Base-by-base conservation (phyloP, 208 protist genomes). In the Naegleria fowleri region DNA sequence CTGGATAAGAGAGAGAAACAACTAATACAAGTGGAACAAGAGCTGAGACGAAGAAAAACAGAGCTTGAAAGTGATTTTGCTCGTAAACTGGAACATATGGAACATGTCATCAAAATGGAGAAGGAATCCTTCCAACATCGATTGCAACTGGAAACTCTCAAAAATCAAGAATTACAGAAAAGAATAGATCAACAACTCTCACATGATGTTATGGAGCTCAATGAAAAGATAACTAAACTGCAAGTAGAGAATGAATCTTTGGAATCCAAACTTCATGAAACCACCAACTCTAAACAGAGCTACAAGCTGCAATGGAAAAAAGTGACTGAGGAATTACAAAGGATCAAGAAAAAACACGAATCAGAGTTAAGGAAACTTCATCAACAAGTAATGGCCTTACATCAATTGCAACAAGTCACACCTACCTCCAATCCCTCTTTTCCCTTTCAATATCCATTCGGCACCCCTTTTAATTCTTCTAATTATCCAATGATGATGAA, bases 291-390 rank as follows among this genome's bases (percentile, higher is more conserved):
- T 0, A 88, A 88, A 58, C 39, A 88, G 38, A 88, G 55, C 22
- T 88, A 88, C n/a, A 88, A 88, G 55, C 29, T 39, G 6, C 85
- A 58, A 36, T 88, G 85, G 85, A 88, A 88, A 38, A 88, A 39
- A 19, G 6, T 58, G 13, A 6, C 9, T 38, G 41, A 48, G 29
- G 43, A 88, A 19, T 39, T 88, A 58, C 9, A 33, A 1, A 38
- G 16, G 11, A 38, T 36, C n/a, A 88, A 88, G 19, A 51, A 39
- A 29, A 58, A 39, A 36, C n/a, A 88, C 3, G 39, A 58, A 38
- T 0, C 9, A 7, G 43, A 88, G 38, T 5, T 88, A 13, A 79
- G 29, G 25, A 79, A 79, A 36, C n/a, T 79, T 36, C 67, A 79
- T 16, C 22, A 88, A 13, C 51, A 88, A 39, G 55, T 88, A 36